phyloP scores from a whole-genome alignment of 441 rosid species.

The Omphalea diandra region DNA sequence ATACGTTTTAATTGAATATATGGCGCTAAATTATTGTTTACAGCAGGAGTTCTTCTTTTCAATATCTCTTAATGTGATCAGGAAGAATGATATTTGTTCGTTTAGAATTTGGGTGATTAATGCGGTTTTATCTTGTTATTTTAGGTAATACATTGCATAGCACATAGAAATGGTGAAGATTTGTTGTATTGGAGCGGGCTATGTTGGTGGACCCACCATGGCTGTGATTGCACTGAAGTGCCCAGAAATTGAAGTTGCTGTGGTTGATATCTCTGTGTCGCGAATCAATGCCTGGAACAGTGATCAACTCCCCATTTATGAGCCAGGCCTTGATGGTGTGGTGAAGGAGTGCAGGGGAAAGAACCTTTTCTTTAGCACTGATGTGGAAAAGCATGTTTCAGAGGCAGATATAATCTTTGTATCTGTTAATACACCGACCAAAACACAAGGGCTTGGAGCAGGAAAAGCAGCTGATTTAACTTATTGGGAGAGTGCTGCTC shows the following conservation, averaged over 20 bases:
- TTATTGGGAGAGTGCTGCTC: constrained; percentile 93
- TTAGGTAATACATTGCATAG: constrained; percentile 1
- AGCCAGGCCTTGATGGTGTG: constrained; percentile 75
- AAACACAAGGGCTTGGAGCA: constrained; percentile 89
- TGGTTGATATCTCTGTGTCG: constrained; percentile 68
- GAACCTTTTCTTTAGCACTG: constrained; percentile 74
- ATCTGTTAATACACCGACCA: constrained; percentile 88
- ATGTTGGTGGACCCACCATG: constrained; percentile 90
- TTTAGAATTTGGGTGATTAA: background rate
- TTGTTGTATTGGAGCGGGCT: constrained; percentile 88
- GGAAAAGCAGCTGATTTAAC: constrained; percentile 91
- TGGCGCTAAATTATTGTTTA: background rate
- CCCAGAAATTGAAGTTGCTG: constrained; percentile 72
- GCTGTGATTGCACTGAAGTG: constrained; percentile 83
- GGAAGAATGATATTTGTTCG: background rate
- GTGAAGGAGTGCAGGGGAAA: constrained; percentile 72
- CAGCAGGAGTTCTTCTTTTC: background rate
- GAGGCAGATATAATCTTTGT: constrained; percentile 85
- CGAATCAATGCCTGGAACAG: constrained; percentile 75
- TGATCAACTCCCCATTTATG: constrained; percentile 71
- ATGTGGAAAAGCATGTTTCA: constrained; percentile 67
- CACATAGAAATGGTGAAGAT: constrained; percentile 68
- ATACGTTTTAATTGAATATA: background rate
- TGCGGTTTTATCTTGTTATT: background rate
- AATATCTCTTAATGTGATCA: constrained; percentile 4